These are phyloP conservation scores for Ascochyta koolunga DNA, from an alignment of 2,329 filamentous ascomycete species.

Conservation along the genomic window DNA sequence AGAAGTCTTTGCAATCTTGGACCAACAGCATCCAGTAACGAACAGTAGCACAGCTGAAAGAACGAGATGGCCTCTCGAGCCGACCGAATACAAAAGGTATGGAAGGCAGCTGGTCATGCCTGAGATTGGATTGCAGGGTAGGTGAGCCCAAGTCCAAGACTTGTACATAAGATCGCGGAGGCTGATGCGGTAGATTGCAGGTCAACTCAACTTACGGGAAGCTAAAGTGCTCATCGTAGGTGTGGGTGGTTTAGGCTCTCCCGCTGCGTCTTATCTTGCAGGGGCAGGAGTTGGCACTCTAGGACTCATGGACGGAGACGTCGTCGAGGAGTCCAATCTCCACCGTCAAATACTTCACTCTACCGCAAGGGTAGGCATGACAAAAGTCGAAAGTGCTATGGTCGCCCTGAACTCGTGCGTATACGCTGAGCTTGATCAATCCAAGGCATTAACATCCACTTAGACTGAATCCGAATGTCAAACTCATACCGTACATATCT, in stretches of 20 bases:
- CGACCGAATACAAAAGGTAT: slow-evolving; percentile 83
- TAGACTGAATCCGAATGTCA: slow-evolving; percentile 75
- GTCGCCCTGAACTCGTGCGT: slow-evolving; percentile 53
- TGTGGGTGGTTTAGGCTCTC: slow-evolving; percentile 87
- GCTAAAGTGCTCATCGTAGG: slow-evolving; percentile 81
- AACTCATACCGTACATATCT: slow-evolving; percentile 65
- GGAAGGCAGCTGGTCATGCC: slow-evolving; percentile 90
- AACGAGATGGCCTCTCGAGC: slow-evolving; percentile 67
- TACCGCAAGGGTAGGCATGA: slow-evolving; percentile 71
- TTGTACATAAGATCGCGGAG: background rate
- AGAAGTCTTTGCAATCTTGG: slow-evolving; percentile 49
- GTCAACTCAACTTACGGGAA: slow-evolving; percentile 74
- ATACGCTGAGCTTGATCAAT: background rate
- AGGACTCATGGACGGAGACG: slow-evolving; percentile 85
- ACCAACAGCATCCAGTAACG: slow-evolving; percentile 17
- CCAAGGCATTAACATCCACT: slow-evolving; percentile 12
- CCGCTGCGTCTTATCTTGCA: slow-evolving; percentile 89
- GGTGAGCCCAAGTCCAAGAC: slow-evolving; percentile 8
- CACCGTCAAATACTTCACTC: slow-evolving; percentile 89
- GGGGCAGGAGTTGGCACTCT: slow-evolving; percentile 85
- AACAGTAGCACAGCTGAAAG: background rate
- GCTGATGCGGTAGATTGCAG: slow-evolving; percentile 50
- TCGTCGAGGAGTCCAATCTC: slow-evolving; percentile 86
- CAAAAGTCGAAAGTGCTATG: slow-evolving; percentile 77
- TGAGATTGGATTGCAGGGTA: slow-evolving; percentile 76